Percentiles rank a stretch among this genome's conserved stretches.
Conservation (phyloP, 2,329 filamentous ascomycete species). For the Lecanicillium sp. region DNA sequence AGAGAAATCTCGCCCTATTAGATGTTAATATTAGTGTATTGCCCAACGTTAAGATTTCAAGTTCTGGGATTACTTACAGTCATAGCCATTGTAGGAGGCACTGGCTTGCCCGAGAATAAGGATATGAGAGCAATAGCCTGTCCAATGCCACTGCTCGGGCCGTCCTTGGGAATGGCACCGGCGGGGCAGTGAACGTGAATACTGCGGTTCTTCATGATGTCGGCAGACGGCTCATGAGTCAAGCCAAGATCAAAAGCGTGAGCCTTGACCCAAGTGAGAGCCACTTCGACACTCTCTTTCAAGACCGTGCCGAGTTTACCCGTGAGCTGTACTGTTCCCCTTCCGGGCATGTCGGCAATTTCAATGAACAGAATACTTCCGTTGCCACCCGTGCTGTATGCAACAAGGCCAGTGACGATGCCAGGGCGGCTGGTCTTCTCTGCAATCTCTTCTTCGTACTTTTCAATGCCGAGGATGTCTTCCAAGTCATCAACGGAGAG, state of each 20-base stretch:
- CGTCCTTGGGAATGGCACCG: slow-evolving; percentile 92
- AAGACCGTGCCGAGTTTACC: slow-evolving; percentile 95
- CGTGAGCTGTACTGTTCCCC: slow-evolving; percentile 86
- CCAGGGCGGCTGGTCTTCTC: slow-evolving; percentile 79
- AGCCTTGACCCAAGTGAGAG: slow-evolving; percentile 92
- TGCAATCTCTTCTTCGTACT: slow-evolving; percentile 91
- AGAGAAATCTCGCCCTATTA: slow-evolving; percentile 64
- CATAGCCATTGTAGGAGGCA: slow-evolving; percentile 93
- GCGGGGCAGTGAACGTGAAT: slow-evolving; percentile 96
- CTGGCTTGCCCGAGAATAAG: slow-evolving; percentile 76
- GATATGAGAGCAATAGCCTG: slow-evolving; percentile 92
- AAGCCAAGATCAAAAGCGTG: slow-evolving; percentile 89
- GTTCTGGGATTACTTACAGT: slow-evolving; percentile 50
- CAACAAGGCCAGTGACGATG: slow-evolving; percentile 92
- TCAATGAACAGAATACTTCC: slow-evolving; percentile 98
- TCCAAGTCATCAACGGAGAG: slow-evolving; percentile 79
- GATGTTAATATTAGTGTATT: slow-evolving; percentile 20
- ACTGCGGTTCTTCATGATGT: slow-evolving; percentile 92
- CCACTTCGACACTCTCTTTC: slow-evolving; percentile 95
- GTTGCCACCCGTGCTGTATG: slow-evolving; percentile 87
- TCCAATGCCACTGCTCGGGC: slow-evolving; percentile 78
- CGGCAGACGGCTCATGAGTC: slow-evolving; percentile 70
- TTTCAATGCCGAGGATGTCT: slow-evolving; percentile 84
- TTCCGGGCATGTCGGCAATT: slow-evolving; percentile 93
- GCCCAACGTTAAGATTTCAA: neutral